A percentile compares a stretch with the other conserved stretches of the same genome.
phyloP scores from a whole-genome alignment of 2,329 filamentous ascomycete genomes.

The Penicillium sp. region DNA sequence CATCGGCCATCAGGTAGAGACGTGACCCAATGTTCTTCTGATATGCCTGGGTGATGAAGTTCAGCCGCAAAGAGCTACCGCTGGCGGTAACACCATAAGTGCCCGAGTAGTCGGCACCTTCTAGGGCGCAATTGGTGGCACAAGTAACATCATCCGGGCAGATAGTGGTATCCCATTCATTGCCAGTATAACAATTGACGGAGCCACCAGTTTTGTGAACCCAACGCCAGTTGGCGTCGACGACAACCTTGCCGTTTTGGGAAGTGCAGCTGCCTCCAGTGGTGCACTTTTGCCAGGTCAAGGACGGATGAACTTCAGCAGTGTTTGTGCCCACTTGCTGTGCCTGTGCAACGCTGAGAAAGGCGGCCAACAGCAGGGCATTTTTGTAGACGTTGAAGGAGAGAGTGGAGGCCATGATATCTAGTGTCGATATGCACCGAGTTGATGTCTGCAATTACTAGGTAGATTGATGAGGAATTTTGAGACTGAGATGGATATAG shows the following conservation, averaged over 20 bases:
- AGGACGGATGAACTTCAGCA: slow-evolving; percentile 47
- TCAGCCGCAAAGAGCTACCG: slow-evolving; percentile 49
- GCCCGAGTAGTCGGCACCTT: slow-evolving; percentile 54
- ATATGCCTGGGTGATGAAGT: slow-evolving; percentile 43
- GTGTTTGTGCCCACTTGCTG: slow-evolving; percentile 34
- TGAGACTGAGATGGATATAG: not conserved
- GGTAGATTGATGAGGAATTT: not conserved
- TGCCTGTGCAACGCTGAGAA: slow-evolving; percentile 25
- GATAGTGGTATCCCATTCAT: slow-evolving; percentile 48
- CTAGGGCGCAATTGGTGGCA: slow-evolving; percentile 55
- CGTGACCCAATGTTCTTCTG: slow-evolving; percentile 48
- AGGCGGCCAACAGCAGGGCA: slow-evolving; percentile 29
- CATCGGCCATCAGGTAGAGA: slow-evolving; percentile 62
- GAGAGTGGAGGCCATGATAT: slow-evolving; percentile 12
- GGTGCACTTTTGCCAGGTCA: slow-evolving; percentile 56
- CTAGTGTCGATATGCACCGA: not conserved
- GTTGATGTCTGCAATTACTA: not conserved
- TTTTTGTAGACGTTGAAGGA: slow-evolving; percentile 27
- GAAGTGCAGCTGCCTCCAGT: slow-evolving; percentile 52
- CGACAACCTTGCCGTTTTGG: slow-evolving; percentile 44
- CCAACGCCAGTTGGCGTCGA: slow-evolving; percentile 55
- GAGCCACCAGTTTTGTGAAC: slow-evolving; percentile 48
- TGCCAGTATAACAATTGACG: slow-evolving; percentile 58
- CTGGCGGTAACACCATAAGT: slow-evolving; percentile 54
- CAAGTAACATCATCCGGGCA: slow-evolving; percentile 52